These are phyloP conservation scores for Ploettnerulaceae sp. DNA, from an alignment of 2,329 filamentous ascomycete genomes.

Conservation along the genomic window DNA sequence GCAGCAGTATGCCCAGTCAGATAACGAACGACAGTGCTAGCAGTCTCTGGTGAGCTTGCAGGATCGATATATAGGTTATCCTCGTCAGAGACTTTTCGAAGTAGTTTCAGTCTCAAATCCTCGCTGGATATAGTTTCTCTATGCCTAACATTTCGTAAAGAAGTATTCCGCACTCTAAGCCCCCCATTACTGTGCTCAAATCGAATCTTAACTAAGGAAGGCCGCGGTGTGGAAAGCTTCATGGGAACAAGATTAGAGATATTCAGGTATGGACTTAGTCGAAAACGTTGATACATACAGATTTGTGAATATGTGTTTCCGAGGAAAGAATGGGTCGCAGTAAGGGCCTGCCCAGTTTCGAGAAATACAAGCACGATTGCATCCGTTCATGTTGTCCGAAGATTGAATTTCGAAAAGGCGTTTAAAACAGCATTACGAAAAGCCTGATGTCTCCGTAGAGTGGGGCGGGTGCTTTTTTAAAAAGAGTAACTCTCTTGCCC, in stretches of 20 bases:
- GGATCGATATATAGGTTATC: too few relatives aligned
- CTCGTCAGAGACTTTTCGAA: too few relatives aligned
- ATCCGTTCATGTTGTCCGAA: constrained; percentile 33
- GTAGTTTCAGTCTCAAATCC: too few relatives aligned
- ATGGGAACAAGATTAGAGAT: background rate
- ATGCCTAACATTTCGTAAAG: too few relatives aligned
- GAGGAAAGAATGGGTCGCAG: constrained; percentile 4
- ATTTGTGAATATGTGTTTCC: background rate
- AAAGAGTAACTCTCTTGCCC: too few relatives aligned
- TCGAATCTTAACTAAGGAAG: background rate
- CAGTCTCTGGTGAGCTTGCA: background rate
- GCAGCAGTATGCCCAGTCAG: too few relatives aligned
- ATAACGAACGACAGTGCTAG: too few relatives aligned
- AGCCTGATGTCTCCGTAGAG: too few relatives aligned
- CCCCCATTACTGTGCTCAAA: background rate
- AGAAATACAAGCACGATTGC: constrained; percentile 30
- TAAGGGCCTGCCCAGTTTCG: constrained; percentile 26
- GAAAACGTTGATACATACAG: constrained; percentile 1
- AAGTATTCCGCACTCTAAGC: too few relatives aligned
- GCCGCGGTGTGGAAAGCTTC: background rate
- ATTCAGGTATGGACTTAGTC: background rate
- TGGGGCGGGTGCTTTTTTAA: too few relatives aligned
- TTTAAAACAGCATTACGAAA: background rate
- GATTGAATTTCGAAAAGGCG: background rate
- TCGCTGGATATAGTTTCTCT: too few relatives aligned